Evolutionary conservation across 768 basidiomycete species (phyloP).

Genomic region (Collybiopsis confluens): DNA sequence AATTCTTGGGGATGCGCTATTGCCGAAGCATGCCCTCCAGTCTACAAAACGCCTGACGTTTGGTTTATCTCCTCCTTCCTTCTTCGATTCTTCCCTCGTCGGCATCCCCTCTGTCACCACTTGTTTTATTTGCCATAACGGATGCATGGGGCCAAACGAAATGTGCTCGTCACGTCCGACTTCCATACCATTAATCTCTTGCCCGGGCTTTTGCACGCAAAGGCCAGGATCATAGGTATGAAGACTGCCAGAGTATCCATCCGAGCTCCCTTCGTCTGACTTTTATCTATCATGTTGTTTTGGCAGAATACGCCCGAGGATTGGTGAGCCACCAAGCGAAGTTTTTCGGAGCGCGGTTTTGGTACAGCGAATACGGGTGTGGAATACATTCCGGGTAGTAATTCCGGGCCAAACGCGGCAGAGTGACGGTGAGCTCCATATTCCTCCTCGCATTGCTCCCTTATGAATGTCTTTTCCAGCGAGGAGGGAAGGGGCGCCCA

Average conservation of each 20-base stretch:
- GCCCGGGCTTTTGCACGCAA: neutral
- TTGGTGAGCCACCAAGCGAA: constrained; percentile 27
- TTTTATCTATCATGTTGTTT: constrained; percentile 20
- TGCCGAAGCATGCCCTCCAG: constrained; percentile 19
- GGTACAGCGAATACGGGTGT: constrained; percentile 22
- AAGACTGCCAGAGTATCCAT: constrained; percentile 21
- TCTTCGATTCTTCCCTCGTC: constrained; percentile 1
- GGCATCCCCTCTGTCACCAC: constrained; percentile 13
- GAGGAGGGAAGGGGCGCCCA: neutral
- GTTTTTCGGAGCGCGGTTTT: constrained; percentile 20
- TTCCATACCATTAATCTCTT: constrained; percentile 15
- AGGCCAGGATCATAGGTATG: constrained; percentile 17
- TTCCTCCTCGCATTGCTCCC: constrained; percentile 14
- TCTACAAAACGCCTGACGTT: constrained; percentile 15
- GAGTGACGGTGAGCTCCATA: constrained; percentile 16
- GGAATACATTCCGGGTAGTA: constrained; percentile 20
- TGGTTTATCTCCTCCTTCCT: neutral
- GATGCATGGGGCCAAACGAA: constrained; percentile 17
- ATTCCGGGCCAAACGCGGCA: constrained; percentile 17
- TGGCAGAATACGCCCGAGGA: constrained; percentile 22
- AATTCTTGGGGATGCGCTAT: constrained; percentile 9
- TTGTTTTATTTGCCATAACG: constrained; percentile 22
- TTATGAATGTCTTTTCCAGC: constrained; percentile 13
- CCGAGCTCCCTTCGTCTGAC: constrained; percentile 12
- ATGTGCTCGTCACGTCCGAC: constrained; percentile 21